These are phyloP conservation scores for Xylaria intraflava DNA, from an alignment of 495 filamentous ascomycete genomes.

Conservation along the genomic window DNA sequence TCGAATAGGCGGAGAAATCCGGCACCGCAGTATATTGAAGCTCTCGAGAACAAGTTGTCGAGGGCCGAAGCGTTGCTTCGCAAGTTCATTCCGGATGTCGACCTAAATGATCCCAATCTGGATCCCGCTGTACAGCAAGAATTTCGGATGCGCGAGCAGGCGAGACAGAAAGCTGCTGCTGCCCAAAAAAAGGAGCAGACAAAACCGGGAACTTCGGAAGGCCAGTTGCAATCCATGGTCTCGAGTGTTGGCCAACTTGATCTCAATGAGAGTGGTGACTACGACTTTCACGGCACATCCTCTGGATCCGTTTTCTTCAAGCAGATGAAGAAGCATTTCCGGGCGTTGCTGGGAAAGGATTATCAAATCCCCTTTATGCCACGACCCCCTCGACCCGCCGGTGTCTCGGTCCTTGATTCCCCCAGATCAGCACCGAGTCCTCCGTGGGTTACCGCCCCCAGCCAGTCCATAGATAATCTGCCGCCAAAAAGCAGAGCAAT, in stretches of 20 bases:
- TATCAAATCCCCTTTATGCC: constrained; percentile 43
- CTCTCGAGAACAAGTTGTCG: constrained; percentile 74
- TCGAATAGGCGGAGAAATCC: constrained; percentile 94
- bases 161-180: constrained; percentile 30
- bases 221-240: constrained; percentile 90
- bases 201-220: constrained; percentile 42
- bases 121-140: constrained; percentile 60
- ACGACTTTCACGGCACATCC: constrained; percentile 92
- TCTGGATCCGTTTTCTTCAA: constrained; percentile 83
- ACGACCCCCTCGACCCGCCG: constrained; percentile 30
- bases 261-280: constrained; percentile 83
- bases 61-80: constrained; percentile 75
- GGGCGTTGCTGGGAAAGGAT: constrained; percentile 53
- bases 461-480: constrained; percentile 58
- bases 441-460: constrained; percentile 53
- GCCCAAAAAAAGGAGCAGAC: constrained; percentile 36
- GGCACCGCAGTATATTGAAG: constrained; percentile 90
- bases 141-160: constrained; percentile 43
- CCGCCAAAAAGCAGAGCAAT: constrained; percentile 62
- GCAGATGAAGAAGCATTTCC: constrained; percentile 77
- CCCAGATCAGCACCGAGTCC: constrained; percentile 54
- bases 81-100: constrained; percentile 75
- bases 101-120: constrained; percentile 75
- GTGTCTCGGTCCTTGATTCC: constrained; percentile 55
- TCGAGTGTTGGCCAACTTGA: constrained; percentile 83